These are phyloP conservation scores for Hortiboletus rubellus DNA, from an alignment of 1,284 basidiomycete species.

Conservation along the genomic window DNA sequence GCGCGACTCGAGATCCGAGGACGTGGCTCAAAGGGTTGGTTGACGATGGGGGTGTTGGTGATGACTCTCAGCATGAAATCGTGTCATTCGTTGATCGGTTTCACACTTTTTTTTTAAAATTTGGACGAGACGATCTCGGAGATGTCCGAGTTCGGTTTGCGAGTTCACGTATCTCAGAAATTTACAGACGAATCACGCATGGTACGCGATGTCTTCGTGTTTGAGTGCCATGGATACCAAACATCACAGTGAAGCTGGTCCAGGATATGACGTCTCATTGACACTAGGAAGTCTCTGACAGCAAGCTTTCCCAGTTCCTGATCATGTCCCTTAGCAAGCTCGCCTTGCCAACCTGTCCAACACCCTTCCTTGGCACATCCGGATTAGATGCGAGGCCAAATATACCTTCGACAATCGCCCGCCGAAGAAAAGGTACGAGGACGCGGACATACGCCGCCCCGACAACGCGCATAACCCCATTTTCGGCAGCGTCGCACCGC, in stretches of 20 bases:
- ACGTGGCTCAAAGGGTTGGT: constrained; percentile 2
- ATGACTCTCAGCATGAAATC: background rate
- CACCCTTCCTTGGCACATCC: constrained; percentile 1
- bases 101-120: background rate
- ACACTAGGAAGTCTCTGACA: constrained; percentile 16
- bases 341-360: background rate
- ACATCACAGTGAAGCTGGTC: background rate
- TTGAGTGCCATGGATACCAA: constrained; percentile 1
- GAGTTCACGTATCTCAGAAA: background rate
- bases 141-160: background rate
- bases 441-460: constrained; percentile 59
- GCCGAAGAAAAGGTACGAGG: constrained; percentile 66
- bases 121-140: background rate
- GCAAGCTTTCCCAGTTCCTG: constrained; percentile 33
- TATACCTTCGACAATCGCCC: constrained; percentile 72
- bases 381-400: constrained; percentile 47
- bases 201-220: background rate
- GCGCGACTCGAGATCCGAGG: constrained; percentile 22
- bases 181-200: background rate
- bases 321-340: constrained; percentile 6
- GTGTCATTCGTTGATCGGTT: background rate
- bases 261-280: background rate
- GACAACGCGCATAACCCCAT: constrained; percentile 48
- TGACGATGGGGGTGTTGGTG: background rate
- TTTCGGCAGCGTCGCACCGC: constrained; percentile 27